These are phyloP conservation scores for Jatropha curcas DNA, from an alignment of 345 rosid species.

Conservation along the genomic window DNA sequence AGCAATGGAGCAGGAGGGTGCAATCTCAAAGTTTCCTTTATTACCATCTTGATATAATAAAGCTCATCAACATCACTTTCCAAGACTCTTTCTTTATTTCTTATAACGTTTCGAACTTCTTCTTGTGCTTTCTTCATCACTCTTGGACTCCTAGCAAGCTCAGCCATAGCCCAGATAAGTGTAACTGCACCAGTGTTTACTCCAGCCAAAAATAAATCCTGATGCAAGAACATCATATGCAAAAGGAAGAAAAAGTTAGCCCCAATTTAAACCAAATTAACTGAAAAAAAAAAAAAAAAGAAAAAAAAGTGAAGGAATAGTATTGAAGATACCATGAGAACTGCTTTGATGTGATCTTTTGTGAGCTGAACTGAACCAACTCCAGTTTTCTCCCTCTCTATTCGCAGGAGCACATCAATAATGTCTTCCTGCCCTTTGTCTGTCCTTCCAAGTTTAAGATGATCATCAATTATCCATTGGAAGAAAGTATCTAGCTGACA, in stretches of 20 bases:
- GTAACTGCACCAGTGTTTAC: conserved; percentile 47
- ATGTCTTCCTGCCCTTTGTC: conserved; percentile 17
- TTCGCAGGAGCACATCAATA: conserved; percentile 27
- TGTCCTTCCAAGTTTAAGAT: conserved; percentile 33
- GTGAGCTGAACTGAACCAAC: conserved; percentile 5
- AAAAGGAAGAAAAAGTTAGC: no score
- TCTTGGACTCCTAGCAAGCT: conserved; percentile 42
- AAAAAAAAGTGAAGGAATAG: neutral
- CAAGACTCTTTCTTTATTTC: conserved; percentile 35
- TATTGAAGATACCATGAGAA: conserved; percentile 23
- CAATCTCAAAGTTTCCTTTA: conserved; percentile 55
- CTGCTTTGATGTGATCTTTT: conserved; percentile 24
- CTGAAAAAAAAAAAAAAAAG: neutral
- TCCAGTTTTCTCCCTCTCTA: conserved; percentile 13
- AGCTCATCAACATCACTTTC: conserved; percentile 38
- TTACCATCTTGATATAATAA: conserved; percentile 31
- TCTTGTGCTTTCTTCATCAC: conserved; percentile 62
- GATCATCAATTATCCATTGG: conserved; percentile 37
- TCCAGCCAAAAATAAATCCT: conserved; percentile 41
- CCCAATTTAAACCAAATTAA: no score
- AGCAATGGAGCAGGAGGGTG: conserved; percentile 55
- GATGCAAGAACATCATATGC: no score
- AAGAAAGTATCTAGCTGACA: conserved; percentile 37
- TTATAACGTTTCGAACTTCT: conserved; percentile 43
- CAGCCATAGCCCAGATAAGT: conserved; percentile 66